Conservation (phyloP, 129 eudicot genomes). For the Helianthus tuberosus region DNA sequence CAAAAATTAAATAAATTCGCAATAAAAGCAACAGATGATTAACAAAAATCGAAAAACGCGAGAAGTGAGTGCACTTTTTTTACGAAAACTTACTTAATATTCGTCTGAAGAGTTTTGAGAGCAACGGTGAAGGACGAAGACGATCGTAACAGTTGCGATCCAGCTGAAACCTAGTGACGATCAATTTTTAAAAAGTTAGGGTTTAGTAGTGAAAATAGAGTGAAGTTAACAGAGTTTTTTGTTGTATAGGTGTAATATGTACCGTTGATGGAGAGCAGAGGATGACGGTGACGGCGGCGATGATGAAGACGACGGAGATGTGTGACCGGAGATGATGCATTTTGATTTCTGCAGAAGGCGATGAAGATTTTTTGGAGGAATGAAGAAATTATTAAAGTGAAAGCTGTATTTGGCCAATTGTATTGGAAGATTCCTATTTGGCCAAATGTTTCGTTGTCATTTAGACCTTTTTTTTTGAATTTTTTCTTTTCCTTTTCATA, state of each 20-base stretch:
- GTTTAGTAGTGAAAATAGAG: constrained; percentile 12
- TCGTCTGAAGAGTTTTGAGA: constrained; percentile 62
- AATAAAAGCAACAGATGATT: too few relatives aligned
- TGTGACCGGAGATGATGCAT: constrained; percentile 28
- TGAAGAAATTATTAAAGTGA: constrained; percentile 1
- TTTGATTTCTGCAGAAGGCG: constrained; percentile 2
- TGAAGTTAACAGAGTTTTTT: not conserved
- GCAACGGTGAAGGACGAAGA: constrained; percentile 49
- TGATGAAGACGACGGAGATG: constrained; percentile 20
- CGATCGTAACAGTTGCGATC: constrained; percentile 22
- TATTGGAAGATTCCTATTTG: not conserved
- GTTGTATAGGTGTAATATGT: not conserved
- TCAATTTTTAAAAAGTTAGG: constrained; percentile 25
- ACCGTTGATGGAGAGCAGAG: constrained; percentile 35
- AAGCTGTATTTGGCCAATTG: not conserved
- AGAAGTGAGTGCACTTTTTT: not conserved
- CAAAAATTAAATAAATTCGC: too few relatives aligned
- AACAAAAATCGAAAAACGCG: too few relatives aligned
- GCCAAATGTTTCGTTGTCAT: too few relatives aligned
- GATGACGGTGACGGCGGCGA: constrained; percentile 28
- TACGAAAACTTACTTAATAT: constrained; percentile 45
- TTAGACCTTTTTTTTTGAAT: too few relatives aligned
- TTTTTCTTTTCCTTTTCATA: too few relatives aligned
- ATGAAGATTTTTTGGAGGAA: not conserved
- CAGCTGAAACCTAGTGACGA: constrained; percentile 37